A percentile compares a stretch with the other conserved stretches of the same genome.
These are phyloP conservation scores for Blakeslea trispora DNA, from an alignment of 371 early-diverging fungal species.

Conservation along the genomic window DNA sequence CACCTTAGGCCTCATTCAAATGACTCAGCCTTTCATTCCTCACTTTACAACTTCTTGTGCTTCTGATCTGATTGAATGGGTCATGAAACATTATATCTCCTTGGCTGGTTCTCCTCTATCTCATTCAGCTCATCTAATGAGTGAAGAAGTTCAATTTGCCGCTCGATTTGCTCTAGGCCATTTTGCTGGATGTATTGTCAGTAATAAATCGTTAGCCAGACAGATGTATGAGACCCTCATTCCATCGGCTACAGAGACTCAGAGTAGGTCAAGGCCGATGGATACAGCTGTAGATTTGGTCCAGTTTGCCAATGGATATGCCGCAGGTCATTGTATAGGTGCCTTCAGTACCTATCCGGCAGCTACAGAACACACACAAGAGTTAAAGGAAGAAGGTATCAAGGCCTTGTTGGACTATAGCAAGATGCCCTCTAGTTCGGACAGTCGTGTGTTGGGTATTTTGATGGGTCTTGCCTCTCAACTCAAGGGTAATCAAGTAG, in stretches of 20 bases:
- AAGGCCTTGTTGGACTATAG: conserved; percentile 22
- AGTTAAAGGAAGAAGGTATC: conserved; percentile 19
- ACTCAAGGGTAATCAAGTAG: conserved; percentile 19
- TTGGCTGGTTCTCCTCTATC: conserved; percentile 20
- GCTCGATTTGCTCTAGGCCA: conserved; percentile 51
- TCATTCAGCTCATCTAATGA: conserved; percentile 37
- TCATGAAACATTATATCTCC: conserved; percentile 32
- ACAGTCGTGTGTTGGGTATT: conserved; percentile 42
- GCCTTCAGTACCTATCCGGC: conserved; percentile 52
- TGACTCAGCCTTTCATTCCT: conserved; percentile 20
- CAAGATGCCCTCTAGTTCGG: conserved; percentile 4
- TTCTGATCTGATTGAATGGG: conserved; percentile 24
- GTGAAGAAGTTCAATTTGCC: conserved; percentile 66
- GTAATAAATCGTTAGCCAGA: conserved; percentile 46
- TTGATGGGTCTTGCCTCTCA: conserved; percentile 47
- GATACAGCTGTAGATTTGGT: conserved; percentile 41
- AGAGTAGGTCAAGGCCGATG: conserved; percentile 18
- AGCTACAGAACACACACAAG: conserved; percentile 38
- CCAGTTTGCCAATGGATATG: conserved; percentile 57
- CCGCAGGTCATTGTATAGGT: conserved; percentile 46
- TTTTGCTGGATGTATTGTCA: conserved; percentile 45
- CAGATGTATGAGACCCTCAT: conserved; percentile 20
- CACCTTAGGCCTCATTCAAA: conserved; percentile 26
- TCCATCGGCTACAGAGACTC: conserved; percentile 10
- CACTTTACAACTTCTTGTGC: conserved; percentile 37